Conservation (phyloP, 2,329 filamentous ascomycete species). For the Xylariaceae sp. region DNA sequence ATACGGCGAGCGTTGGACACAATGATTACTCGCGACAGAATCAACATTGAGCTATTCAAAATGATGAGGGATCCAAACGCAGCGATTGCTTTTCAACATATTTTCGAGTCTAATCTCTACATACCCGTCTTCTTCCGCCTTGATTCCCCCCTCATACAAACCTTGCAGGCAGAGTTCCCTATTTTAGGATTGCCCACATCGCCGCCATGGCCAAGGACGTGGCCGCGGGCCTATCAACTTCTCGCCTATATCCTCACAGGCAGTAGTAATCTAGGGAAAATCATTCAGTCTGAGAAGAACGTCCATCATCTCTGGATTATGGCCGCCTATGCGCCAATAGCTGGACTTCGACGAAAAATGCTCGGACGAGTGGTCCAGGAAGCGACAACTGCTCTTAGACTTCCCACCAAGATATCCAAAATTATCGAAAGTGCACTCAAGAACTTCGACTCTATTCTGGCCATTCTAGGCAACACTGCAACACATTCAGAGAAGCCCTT, state of each 20-base stretch:
- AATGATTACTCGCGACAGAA: conserved; percentile 16
- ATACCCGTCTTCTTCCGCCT: conserved; percentile 9
- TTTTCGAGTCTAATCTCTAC: conserved; percentile 17
- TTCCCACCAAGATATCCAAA: conserved; percentile 14
- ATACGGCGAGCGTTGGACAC: conserved; percentile 10
- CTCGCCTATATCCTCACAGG: background rate
- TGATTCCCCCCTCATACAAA: background rate
- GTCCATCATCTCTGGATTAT: conserved; percentile 14
- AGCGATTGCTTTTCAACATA: conserved; percentile 13
- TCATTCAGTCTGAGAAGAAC: conserved; percentile 6
- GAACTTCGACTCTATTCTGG: conserved; percentile 15
- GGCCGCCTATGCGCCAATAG: conserved; percentile 17
- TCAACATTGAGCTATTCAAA: conserved; percentile 16
- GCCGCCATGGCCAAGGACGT: conserved; percentile 14
- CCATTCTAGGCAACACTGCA: background rate
- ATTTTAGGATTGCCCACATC: conserved; percentile 2
- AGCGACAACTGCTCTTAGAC: conserved; percentile 7
- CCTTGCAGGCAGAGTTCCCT: conserved; percentile 2
- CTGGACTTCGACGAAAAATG: conserved; percentile 7
- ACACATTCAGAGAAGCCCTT: background rate
- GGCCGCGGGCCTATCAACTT: conserved; percentile 13
- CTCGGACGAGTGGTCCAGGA: conserved; percentile 7
- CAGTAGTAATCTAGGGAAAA: background rate
- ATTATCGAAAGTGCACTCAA: too few relatives aligned
- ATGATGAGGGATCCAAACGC: conserved; percentile 19